Base-by-base conservation (phyloP, 306 rosid species). In the Echinosophora koreensis region DNA sequence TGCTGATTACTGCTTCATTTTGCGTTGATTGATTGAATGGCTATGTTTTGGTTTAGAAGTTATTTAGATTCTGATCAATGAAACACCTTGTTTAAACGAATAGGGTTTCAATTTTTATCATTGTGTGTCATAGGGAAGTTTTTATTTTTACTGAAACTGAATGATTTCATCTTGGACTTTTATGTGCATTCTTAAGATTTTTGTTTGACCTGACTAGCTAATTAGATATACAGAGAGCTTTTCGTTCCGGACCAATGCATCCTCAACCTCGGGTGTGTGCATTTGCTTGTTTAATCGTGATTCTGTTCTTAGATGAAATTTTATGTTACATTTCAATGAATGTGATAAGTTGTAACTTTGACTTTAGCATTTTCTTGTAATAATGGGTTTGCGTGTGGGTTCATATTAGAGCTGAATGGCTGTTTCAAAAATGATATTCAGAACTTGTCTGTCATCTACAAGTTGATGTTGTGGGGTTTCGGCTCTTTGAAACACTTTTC, bases 211-310 rank as follows among this genome's bases (percentile, higher is more conserved):
- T 87, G 39, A 86, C 76, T 85, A 17, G 37, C n/a, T 84, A 56
- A 64, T 32, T 83, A 95, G 98, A 95, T 87, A 92, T 92, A 84
- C 97, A 95, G 84, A 95, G 87, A 81, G 86, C 94, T 83, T 90
- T 90, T 80, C 97, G 97, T 11, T 86, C 92, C 0, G 98, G 97
- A 59, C 87, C 91, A 0, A 88, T 86, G 75, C 96, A 87, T 87
- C 97, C 97, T 16, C 97, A 92, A 13, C 98, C 98, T 63, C 89
- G 98, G 86, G 98, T 92, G 47, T 28, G 82, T 55, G 4, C 62
- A 27, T 28, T 60, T 71, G 27, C 13, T 4, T 67, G 7, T 63
- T 10, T 76, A 56, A 44, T 50, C 44, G 2, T 32, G 56, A 69
- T 69, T 79, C 11, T 69, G 44, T 66, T 68, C 6, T 66, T 68